These are phyloP conservation scores for Lepiota subincarnata DNA, from an alignment of 768 basidiomycete genomes.

Conservation along the genomic window DNA sequence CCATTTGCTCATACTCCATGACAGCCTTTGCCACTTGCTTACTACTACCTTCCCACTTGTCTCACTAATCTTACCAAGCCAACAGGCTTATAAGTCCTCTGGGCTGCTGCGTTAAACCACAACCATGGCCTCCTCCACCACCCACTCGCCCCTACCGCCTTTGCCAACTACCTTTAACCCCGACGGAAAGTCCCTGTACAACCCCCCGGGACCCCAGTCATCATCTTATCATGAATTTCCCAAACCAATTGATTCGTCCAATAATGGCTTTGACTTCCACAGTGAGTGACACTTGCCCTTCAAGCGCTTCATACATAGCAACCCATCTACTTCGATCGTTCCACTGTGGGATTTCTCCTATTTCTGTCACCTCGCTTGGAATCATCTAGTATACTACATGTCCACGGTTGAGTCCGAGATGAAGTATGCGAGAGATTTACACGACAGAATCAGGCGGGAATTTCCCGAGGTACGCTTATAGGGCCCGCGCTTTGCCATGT, in stretches of 20 bases:
- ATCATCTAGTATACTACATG: conserved; percentile 56
- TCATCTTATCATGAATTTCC: conserved; percentile 52
- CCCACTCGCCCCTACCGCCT: conserved; percentile 28
- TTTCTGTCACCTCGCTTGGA: not conserved
- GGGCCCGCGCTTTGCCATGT: not conserved
- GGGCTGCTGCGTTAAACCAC: not conserved
- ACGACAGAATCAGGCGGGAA: conserved; percentile 56
- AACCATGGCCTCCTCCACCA: conserved; percentile 12
- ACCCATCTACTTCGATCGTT: not conserved
- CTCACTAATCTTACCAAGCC: not conserved
- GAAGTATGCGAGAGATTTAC: conserved; percentile 49
- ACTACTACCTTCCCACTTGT: too few species aligned
- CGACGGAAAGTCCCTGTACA: conserved; percentile 55
- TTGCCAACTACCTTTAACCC: conserved; percentile 42
- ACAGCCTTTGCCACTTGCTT: too few species aligned
- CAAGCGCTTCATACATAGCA: not conserved
- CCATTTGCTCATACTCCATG: too few species aligned
- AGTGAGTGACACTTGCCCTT: conserved; percentile 33
- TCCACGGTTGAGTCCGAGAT: conserved; percentile 37
- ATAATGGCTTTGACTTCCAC: conserved; percentile 73
- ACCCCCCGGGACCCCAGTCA: conserved; percentile 43
- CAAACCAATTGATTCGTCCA: conserved; percentile 44
- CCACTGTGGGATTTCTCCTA: not conserved
- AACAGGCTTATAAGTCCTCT: conserved; percentile 5
- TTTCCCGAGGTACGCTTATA: conserved; percentile 56